These are phyloP conservation scores for Aspergillus sp. DNA, from an alignment of 2,329 filamentous ascomycete genomes.

Conservation along the genomic window DNA sequence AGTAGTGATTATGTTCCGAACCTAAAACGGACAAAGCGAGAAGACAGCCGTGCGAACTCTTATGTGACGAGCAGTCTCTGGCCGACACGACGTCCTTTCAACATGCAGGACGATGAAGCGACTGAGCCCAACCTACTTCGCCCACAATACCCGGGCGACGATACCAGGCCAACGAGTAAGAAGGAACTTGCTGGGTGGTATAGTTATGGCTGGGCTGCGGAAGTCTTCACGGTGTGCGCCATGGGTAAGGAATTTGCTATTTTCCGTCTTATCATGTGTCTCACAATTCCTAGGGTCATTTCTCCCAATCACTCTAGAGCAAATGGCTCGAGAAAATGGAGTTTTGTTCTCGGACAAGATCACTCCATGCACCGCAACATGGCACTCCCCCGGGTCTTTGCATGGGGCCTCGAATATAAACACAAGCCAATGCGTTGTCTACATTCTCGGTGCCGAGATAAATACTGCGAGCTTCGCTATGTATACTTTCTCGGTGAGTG, in stretches of 20 bases:
- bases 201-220: conserved; percentile 92
- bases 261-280: conserved; percentile 21
- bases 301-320: conserved; percentile 93
- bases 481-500: conserved; percentile 96
- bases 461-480: conserved; percentile 97
- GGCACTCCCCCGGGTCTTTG: conserved; percentile 44
- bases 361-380: conserved; percentile 73
- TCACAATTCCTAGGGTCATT: conserved; percentile 70
- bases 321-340: conserved; percentile 88
- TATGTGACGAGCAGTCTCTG: neutral
- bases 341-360: conserved; percentile 78
- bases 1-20: conserved; percentile 2
- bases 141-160: conserved; percentile 76
- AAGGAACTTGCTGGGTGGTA: conserved; percentile 96
- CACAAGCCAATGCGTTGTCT: conserved; percentile 75
- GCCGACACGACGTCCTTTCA: conserved; percentile 41
- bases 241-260: conserved; percentile 56
- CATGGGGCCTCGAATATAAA: neutral
- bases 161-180: conserved; percentile 81
- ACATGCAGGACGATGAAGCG: conserved; percentile 37
- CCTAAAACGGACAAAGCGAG: neutral
- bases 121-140: conserved; percentile 32
- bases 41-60: neutral
- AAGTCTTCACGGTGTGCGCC: conserved; percentile 93
- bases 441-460: conserved; percentile 80